Conservation (phyloP, 495 filamentous ascomycete genomes). For the Parachaetomium inaequale region DNA sequence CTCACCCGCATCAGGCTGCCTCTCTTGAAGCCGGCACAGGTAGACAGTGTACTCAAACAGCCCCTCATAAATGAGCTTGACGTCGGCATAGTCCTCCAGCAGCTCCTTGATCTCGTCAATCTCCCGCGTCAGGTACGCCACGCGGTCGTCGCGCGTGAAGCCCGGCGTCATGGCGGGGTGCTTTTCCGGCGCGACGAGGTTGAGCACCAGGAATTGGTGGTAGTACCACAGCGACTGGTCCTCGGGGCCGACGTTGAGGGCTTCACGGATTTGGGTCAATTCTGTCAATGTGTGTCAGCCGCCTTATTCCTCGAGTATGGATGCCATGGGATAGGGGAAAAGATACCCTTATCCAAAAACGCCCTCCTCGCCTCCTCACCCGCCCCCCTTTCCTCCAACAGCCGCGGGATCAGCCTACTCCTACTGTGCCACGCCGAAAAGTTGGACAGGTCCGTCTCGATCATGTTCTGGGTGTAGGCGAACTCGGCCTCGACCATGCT, state of each 20-base stretch:
- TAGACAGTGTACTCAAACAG: constrained; percentile 61
- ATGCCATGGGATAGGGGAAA: neutral
- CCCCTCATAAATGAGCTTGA: constrained; percentile 77
- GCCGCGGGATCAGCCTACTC: constrained; percentile 70
- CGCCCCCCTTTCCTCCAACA: constrained; percentile 67
- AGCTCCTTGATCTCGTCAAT: constrained; percentile 68
- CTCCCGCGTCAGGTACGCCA: constrained; percentile 63
- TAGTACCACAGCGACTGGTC: constrained; percentile 98
- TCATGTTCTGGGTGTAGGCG: constrained; percentile 85
- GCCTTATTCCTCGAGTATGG: neutral
- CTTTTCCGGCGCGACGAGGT: constrained; percentile 39
- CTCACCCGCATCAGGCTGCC: constrained; percentile 35
- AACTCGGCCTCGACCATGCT: constrained; percentile 78
- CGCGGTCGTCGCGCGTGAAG: constrained; percentile 57
- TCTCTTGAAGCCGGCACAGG: constrained; percentile 44
- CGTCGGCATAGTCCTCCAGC: constrained; percentile 67
- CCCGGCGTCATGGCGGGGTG: constrained; percentile 59
- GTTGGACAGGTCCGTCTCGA: constrained; percentile 76
- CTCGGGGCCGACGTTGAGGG: constrained; percentile 78
- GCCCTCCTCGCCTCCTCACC: constrained; percentile 56
- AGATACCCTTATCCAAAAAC: constrained; percentile 69
- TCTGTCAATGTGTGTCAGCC: neutral
- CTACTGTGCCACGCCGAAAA: constrained; percentile 97
- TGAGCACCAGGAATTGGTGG: constrained; percentile 76
- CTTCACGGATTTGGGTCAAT: constrained; percentile 68